A percentile compares a stretch with the other conserved stretches of the same genome.
These are phyloP conservation scores for Mycena haematopus DNA, from an alignment of 768 basidiomycete species.

Conservation along the genomic window DNA sequence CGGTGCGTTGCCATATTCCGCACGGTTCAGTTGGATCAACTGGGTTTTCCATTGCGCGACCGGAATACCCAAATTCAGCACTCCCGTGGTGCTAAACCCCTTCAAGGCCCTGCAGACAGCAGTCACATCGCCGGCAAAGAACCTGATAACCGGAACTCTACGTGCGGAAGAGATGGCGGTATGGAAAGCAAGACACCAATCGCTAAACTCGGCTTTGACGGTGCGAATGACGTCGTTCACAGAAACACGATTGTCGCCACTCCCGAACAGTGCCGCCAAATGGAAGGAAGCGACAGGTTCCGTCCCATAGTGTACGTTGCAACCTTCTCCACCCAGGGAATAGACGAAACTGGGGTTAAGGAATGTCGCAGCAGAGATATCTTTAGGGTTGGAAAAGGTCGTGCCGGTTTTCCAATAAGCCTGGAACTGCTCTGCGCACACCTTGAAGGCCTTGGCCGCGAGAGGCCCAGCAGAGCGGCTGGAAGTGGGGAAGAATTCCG, in stretches of 20 bases:
- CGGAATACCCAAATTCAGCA: slow-evolving; percentile 38
- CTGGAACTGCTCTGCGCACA: slow-evolving; percentile 33
- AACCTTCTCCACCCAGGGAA: slow-evolving; percentile 44
- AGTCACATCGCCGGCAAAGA: slow-evolving; percentile 48
- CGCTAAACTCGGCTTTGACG: slow-evolving; percentile 31
- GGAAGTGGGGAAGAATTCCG: slow-evolving; percentile 27
- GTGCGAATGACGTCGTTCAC: slow-evolving; percentile 25
- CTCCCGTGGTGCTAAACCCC: slow-evolving; percentile 26
- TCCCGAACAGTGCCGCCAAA: slow-evolving; percentile 31
- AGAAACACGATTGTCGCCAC: slow-evolving; percentile 10
- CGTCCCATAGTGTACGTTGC: slow-evolving; percentile 51
- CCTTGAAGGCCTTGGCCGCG: slow-evolving; percentile 20
- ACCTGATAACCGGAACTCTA: too few relatives aligned
- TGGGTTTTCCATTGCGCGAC: slow-evolving; percentile 40
- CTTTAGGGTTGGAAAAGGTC: slow-evolving; percentile 34
- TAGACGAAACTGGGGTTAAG: slow-evolving; percentile 57
- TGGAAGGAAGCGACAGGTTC: slow-evolving; percentile 52
- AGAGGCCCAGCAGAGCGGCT: slow-evolving; percentile 45
- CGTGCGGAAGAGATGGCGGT: slow-evolving; percentile 30
- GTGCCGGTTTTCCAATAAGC: slow-evolving; percentile 53
- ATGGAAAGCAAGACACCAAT: slow-evolving; percentile 31
- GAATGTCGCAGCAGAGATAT: slow-evolving; percentile 33
- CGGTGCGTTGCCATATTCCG: slow-evolving; percentile 35
- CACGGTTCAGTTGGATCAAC: slow-evolving; percentile 20
- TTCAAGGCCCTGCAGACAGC: slow-evolving; percentile 45